These are phyloP conservation scores for Termitomyces sp. DNA, from an alignment of 768 basidiomycete genomes.

Conservation along the genomic window DNA sequence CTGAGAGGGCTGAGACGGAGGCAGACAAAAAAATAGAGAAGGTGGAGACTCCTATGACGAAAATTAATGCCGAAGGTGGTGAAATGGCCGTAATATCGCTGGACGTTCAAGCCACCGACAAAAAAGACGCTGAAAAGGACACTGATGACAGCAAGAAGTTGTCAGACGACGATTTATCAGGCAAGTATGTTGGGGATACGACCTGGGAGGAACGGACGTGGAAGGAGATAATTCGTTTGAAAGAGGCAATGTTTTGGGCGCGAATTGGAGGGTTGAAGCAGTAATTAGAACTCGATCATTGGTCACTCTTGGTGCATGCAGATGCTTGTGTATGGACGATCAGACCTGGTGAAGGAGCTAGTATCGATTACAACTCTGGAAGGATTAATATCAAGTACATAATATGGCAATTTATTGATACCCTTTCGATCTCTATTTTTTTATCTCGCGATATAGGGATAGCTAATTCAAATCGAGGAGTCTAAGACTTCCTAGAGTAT, in stretches of 20 bases:
- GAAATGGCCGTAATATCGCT: not conserved
- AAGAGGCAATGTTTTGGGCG: conserved; percentile 87
- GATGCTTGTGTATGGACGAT: not conserved
- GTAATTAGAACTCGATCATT: conserved; percentile 5
- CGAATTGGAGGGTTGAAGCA: conserved; percentile 51
- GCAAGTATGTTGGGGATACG: conserved; percentile 52
- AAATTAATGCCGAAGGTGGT: not conserved
- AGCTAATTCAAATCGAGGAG: not conserved
- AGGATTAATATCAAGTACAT: not conserved
- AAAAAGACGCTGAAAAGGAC: conserved; percentile 10
- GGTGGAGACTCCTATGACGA: not conserved
- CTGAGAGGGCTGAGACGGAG: not conserved
- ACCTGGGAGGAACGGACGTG: conserved; percentile 87
- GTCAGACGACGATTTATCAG: conserved; percentile 20
- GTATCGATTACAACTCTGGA: conserved; percentile 3
- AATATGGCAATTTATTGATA: conserved; percentile 3
- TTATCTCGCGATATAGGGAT: too few relatives aligned
- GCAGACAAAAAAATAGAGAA: not conserved
- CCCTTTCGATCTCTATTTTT: not conserved
- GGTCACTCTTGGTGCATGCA: not conserved
- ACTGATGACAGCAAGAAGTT: conserved; percentile 7
- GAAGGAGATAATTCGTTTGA: conserved; percentile 68
- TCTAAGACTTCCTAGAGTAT: too few relatives aligned
- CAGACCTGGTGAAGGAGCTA: not conserved
- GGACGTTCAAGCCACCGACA: not conserved